phyloP scores from a whole-genome alignment of 2,329 filamentous ascomycete species.

The Arthrobotrys sinensis region DNA sequence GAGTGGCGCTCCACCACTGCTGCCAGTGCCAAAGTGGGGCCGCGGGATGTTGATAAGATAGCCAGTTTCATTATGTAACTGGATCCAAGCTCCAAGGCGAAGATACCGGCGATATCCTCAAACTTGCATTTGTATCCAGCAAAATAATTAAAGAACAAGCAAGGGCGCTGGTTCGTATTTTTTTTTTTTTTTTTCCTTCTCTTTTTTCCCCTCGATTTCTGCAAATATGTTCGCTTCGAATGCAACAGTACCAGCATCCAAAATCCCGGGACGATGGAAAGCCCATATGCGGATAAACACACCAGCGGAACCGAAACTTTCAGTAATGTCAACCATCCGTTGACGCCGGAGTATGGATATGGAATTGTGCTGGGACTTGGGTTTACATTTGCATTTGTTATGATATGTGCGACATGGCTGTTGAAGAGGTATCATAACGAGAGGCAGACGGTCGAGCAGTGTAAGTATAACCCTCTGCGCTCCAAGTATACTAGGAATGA shows the following conservation, averaged over 20 bases:
- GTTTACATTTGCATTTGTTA: constrained; percentile 80
- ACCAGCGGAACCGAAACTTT: constrained; percentile 39
- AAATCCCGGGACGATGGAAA: not conserved
- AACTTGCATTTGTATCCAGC: too few species aligned
- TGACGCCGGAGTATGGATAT: constrained; percentile 79
- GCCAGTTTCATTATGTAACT: not conserved
- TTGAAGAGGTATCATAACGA: constrained; percentile 81
- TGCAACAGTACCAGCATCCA: not conserved
- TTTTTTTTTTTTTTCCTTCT: not conserved
- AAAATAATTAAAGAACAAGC: not conserved
- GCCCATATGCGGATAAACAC: constrained; percentile 33
- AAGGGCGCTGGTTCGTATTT: not conserved
- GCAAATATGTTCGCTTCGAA: not conserved
- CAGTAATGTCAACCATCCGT: constrained; percentile 52
- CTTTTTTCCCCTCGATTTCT: too few species aligned
- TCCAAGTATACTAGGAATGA: not conserved
- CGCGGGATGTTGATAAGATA: not conserved
- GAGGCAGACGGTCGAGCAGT: constrained; percentile 91
- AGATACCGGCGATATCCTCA: too few species aligned
- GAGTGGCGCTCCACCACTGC: not conserved
- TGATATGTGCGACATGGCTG: constrained; percentile 81
- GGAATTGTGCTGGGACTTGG: constrained; percentile 83
- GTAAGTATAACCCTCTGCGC: constrained; percentile 3
- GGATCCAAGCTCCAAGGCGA: not conserved
- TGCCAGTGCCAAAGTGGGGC: not conserved